phyloP scores from a whole-genome alignment of 2,329 filamentous ascomycete species.

The Venturia nashicola region DNA sequence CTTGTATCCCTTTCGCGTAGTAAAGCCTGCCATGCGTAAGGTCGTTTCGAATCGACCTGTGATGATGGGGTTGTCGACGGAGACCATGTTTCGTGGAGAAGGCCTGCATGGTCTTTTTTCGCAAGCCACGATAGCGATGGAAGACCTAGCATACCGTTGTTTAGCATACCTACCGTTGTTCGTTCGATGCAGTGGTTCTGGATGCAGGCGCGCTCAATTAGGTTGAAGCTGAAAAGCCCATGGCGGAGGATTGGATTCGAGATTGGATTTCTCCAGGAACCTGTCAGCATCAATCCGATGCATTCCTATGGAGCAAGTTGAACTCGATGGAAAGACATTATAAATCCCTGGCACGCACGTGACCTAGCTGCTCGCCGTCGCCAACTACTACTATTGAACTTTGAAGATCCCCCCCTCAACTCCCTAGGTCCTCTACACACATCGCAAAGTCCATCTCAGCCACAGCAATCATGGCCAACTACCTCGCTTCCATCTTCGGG shows the following conservation, averaged over 20 bases:
- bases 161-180: too few species aligned
- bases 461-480: conserved; percentile 68
- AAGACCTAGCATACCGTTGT: too few species aligned
- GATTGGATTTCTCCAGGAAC: too few species aligned
- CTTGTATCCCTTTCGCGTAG: neutral
- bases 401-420: neutral
- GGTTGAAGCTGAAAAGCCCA: too few species aligned
- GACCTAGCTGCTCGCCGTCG: neutral
- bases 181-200: neutral
- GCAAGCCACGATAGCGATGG: neutral
- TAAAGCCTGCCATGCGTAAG: neutral
- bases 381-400: neutral
- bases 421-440: neutral
- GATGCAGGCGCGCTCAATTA: too few species aligned
- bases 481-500: conserved; percentile 97
- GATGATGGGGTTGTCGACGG: neutral
- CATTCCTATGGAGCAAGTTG: neutral
- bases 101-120: neutral
- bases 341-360: neutral
- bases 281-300: neutral
- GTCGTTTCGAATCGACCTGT: neutral
- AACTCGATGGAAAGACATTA: neutral
- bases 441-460: neutral
- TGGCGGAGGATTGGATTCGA: too few species aligned
- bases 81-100: neutral